phyloP scores from a whole-genome alignment of 192 early-diverging fungal genomes.

The Coemansia sp. region DNA sequence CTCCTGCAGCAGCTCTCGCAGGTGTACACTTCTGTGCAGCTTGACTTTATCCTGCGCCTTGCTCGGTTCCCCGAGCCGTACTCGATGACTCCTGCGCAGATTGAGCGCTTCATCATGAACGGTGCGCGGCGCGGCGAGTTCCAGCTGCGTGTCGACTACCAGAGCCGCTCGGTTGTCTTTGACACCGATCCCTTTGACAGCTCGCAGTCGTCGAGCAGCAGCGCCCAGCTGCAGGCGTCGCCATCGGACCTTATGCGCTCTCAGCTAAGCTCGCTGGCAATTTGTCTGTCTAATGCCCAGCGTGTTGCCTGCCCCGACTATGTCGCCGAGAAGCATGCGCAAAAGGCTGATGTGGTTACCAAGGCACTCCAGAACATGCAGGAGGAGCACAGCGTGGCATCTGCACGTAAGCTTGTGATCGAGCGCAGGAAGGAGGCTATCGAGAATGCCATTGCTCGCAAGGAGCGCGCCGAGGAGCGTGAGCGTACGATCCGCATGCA shows the following conservation, averaged over 20 bases:
- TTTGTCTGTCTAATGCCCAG: constrained; percentile 83
- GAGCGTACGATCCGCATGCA: constrained; percentile 71
- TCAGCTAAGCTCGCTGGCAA: constrained; percentile 86
- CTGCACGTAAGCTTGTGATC: constrained; percentile 83
- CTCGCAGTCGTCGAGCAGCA: constrained; percentile 76
- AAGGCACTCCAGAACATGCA: constrained; percentile 73
- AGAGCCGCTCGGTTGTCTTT: constrained; percentile 85
- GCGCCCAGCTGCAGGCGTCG: constrained; percentile 80
- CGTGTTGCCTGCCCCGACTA: constrained; percentile 80
- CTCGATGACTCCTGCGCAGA: constrained; percentile 80
- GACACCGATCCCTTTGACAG: constrained; percentile 89
- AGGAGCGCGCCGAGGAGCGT: constrained; percentile 83
- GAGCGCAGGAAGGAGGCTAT: constrained; percentile 81
- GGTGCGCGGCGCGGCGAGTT: constrained; percentile 96
- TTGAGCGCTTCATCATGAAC: constrained; percentile 99
- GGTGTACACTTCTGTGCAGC: constrained; percentile 96
- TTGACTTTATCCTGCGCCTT: constrained; percentile 89
- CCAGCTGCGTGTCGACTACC: constrained; percentile 93
- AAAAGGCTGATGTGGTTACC: constrained; percentile 68
- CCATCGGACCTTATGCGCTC: constrained; percentile 91
- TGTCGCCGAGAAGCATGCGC: constrained; percentile 65
- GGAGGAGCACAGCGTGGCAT: constrained; percentile 79
- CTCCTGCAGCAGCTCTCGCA: constrained; percentile 97
- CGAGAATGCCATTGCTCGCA: constrained; percentile 72
- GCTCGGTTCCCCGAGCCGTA: constrained; percentile 86